Evolutionary conservation across 2,329 filamentous ascomycete genomes (phyloP).

Genomic region (Aureobasidium mangrovei): DNA sequence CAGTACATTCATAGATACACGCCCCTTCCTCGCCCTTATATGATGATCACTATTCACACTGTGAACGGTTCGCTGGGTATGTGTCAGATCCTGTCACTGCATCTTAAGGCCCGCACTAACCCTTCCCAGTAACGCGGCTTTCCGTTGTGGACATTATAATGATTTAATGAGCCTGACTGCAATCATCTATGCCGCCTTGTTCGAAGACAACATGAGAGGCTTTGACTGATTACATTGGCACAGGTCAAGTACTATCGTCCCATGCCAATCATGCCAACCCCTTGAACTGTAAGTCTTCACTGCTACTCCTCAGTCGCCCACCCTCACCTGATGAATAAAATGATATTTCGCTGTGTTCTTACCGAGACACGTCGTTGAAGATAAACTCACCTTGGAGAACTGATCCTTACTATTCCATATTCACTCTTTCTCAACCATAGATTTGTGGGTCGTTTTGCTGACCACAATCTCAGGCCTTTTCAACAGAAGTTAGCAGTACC

Average conservation of each 20-base stretch:
- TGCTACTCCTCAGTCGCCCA: conserved; percentile 10
- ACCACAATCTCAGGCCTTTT: conserved; percentile 8
- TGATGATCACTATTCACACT: conserved; percentile 15
- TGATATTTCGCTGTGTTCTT: conserved; percentile 57
- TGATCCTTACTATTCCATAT: conserved; percentile 31
- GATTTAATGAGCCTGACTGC: conserved; percentile 16
- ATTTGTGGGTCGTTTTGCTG: conserved; percentile 1
- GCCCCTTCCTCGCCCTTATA: not conserved
- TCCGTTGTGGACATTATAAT: conserved; percentile 15
- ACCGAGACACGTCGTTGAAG: conserved; percentile 50
- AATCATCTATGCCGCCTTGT: not conserved
- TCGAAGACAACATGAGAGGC: conserved; percentile 1
- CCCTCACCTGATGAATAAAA: conserved; percentile 45
- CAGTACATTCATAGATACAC: not conserved
- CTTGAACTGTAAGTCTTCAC: conserved; percentile 1
- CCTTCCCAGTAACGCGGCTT: conserved; percentile 5
- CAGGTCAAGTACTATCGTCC: not conserved
- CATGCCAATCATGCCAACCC: not conserved
- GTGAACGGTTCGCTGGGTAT: conserved; percentile 3
- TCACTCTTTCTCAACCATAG: not conserved
- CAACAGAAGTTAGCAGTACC: conserved; percentile 7
- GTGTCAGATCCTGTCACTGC: too few species aligned
- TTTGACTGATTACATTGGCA: conserved; percentile 1
- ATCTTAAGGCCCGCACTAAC: too few species aligned
- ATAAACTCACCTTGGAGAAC: conserved; percentile 60